A percentile compares a stretch with the other conserved stretches of the same genome.
phyloP scores from a whole-genome alignment of 306 rosid species.

The Gastrolobium villosum region DNA sequence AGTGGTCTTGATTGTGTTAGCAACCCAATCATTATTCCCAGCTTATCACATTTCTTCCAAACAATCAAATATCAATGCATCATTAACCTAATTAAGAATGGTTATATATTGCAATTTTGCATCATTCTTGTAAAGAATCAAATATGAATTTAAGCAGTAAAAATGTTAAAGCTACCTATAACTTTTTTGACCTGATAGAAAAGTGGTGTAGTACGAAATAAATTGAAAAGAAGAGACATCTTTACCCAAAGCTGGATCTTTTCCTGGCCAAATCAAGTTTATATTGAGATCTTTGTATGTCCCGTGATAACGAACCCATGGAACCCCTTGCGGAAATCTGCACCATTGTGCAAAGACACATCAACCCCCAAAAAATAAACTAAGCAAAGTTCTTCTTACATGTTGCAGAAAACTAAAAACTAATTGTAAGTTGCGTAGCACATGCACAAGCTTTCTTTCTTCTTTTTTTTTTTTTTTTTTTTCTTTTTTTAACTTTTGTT shows the following conservation, averaged over 20 bases:
- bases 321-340: slow-evolving; percentile 82
- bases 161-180: neutral
- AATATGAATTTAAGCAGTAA: neutral
- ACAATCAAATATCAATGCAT: neutral
- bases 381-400: neutral
- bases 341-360: slow-evolving; percentile 44
- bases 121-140: neutral
- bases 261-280: slow-evolving; percentile 88
- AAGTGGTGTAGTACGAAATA: neutral
- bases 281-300: slow-evolving; percentile 71
- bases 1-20: slow-evolving; percentile 2
- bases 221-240: slow-evolving; percentile 28
- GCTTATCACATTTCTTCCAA: neutral
- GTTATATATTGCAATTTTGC: neutral
- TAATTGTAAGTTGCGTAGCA: neutral
- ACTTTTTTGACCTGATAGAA: neutral
- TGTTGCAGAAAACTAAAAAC: neutral
- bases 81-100: slow-evolving; percentile 6
- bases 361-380: slow-evolving; percentile 28
- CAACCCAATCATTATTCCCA: slow-evolving; percentile 26
- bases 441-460: neutral
- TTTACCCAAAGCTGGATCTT: slow-evolving; percentile 79
- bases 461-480: neutral
- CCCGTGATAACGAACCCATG: slow-evolving; percentile 87
- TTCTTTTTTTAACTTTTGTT: too few relatives aligned